Base-by-base conservation (phyloP, 148 eudicot genomes). In the Persicaria maculosa region DNA sequence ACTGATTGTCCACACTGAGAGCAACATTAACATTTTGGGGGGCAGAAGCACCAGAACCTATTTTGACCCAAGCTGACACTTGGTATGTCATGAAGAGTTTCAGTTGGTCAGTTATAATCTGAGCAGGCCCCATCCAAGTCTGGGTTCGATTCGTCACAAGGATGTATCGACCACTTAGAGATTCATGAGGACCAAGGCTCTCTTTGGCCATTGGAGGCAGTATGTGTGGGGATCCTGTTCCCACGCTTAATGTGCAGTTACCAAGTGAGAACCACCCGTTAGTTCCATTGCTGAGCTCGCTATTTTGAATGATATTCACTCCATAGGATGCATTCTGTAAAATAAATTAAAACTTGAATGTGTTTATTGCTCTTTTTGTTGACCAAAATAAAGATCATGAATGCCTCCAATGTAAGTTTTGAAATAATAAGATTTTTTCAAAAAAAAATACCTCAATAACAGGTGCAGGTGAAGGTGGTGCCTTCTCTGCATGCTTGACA, bases 121-220 rank as follows among this genome's bases (percentile, higher is more conserved):
- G 98, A 75, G 98, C 97, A 5, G 98, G 98, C 71, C 98, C 98
- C 98, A 95, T 95, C 98, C 98, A 95, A 46, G 78, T 86, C 79
- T 95, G 96, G 45, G 97, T 88, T 36, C 98, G 96, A 31, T 92
- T 95, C 0, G 83, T 90, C 59, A 83, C 93, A 75, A 83, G 85
- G 65, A 95, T 90, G 85, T 81, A 88, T 17, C 87, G 92, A 19
- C 96, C 96, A 64, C 88, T 88, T 74, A 88, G 77, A 47, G 87
- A 90, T 74, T 85, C 82, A 8, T 85, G 93, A 70, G 82, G 73
- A 44, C 91, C 93, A 6, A 90, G 89, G 11, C 93, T 85, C 55
- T 84, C 93, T 76, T 78, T 57, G 67, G 93, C 93, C 96, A 92
- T 90, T 46, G 97, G 89, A 78, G 98, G 98, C 74, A 87, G 85